These are phyloP conservation scores for Cardamine chenopodiifolia DNA, from an alignment of 345 rosid species.

Conservation along the genomic window DNA sequence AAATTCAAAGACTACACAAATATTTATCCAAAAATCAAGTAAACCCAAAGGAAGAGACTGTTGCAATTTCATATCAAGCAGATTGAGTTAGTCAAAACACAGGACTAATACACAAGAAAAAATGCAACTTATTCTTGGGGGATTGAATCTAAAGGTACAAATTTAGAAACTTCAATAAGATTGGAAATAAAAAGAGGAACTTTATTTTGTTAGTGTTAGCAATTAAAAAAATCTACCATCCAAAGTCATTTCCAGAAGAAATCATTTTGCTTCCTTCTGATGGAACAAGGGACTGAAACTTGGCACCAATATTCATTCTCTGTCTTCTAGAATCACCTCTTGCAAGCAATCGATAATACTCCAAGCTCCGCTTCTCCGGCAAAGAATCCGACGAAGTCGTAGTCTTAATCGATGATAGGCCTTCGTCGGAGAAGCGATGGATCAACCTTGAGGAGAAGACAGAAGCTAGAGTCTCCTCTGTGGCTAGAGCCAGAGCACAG, in stretches of 20 bases:
- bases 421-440: constrained; percentile 84
- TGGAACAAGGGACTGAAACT: constrained; percentile 61
- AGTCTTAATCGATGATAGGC: constrained; percentile 45
- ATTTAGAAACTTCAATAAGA: constrained; percentile 3
- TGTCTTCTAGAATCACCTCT: constrained; percentile 64
- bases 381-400: constrained; percentile 36
- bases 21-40: background rate
- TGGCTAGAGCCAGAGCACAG: constrained; percentile 7
- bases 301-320: constrained; percentile 72
- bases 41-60: background rate
- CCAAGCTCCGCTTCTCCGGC: constrained; percentile 63
- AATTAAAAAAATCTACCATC: constrained; percentile 54
- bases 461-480: constrained; percentile 24
- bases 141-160: constrained; percentile 2
- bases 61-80: background rate
- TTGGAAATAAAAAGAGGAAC: background rate
- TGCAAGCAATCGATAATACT: constrained; percentile 58
- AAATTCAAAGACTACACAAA: background rate
- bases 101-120: background rate
- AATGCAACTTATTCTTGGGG: background rate
- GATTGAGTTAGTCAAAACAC: constrained; percentile 2
- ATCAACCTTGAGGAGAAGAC: constrained; percentile 63
- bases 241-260: constrained; percentile 71
- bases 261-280: constrained; percentile 76
- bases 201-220: background rate